Evolutionary conservation across 805 yeast species (phyloP), one percentile per base, ranked within the genome.

Genomic region (Lachancea dasiensis): DNA sequence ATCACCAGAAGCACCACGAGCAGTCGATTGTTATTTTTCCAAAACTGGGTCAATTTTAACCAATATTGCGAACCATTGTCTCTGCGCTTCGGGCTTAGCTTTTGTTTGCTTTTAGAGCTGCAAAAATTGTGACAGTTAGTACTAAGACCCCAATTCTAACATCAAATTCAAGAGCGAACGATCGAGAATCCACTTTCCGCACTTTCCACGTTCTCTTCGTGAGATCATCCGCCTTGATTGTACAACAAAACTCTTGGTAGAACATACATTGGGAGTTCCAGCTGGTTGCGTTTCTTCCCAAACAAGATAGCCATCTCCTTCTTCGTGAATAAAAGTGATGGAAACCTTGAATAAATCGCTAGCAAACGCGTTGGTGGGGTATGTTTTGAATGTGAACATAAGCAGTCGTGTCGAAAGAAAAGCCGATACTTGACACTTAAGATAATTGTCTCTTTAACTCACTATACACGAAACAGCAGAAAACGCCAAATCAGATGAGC

Each of bases 211-310:
- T n/a, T n/a, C n/a, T n/a, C n/a, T n/a, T n/a, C n/a, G n/a, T n/a
- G n/a, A n/a, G n/a, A n/a, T n/a, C n/a, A n/a, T n/a, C n/a, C n/a
- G n/a, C n/a, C n/a, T n/a, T n/a, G n/a, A n/a, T n/a, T n/a, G n/a
- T 32, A 15, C 27, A 23, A 22, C 22, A 32, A 22, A n/a, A 10
- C 28, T 3, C 13, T 6, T 10, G n/a, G 15, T 32, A 11, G 7
- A 19, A 34, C 37, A 40, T 43, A 43, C 40, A 41, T 41, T 34
- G 41, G 42, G 22, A 39, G 39, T 34, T 39, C 41, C 24, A 32
- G 34, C 33, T 34, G 38, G 17, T 37, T 29, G 27, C 31, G 24
- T 39, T 39, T 43, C 25, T 31, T 37, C 16, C 36, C 34, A 22
- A 37, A 37, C 19, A 37, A 27, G 10, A 31, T 16, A 10, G 36